These are phyloP conservation scores for Ophiostoma novo-ulmi DNA, from an alignment of 2,329 filamentous ascomycete species.

Conservation along the genomic window DNA sequence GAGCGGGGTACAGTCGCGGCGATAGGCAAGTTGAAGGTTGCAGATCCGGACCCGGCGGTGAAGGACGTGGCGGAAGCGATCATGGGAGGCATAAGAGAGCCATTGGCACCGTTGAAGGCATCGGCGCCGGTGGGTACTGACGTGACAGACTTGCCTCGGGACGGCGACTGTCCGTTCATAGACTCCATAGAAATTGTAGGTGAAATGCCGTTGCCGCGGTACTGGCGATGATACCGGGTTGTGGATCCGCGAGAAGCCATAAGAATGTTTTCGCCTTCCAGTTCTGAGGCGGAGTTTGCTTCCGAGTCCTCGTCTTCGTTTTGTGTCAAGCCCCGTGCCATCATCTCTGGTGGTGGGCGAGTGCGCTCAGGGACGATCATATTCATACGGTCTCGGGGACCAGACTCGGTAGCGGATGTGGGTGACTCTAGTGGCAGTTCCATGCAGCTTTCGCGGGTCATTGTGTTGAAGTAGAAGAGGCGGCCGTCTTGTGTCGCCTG, in stretches of 20 bases:
- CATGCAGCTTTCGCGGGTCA: constrained; percentile 91
- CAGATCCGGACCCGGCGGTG: constrained; percentile 40
- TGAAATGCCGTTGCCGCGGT: constrained; percentile 63
- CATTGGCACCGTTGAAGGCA: constrained; percentile 40
- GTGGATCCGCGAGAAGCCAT: constrained; percentile 63
- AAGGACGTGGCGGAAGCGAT: constrained; percentile 50
- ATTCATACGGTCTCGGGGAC: constrained; percentile 83
- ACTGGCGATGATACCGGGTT: constrained; percentile 61
- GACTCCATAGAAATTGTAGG: constrained; percentile 90
- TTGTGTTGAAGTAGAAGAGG: constrained; percentile 96
- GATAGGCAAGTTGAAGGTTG: constrained; percentile 52
- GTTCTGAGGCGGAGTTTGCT: constrained; percentile 73
- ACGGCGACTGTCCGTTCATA: constrained; percentile 63
- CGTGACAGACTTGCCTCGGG: constrained; percentile 34
- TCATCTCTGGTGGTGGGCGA: constrained; percentile 81
- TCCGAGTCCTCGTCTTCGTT: constrained; percentile 90
- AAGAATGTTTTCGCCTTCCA: constrained; percentile 71
- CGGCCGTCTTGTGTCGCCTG: constrained; percentile 91
- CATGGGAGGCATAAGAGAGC: not conserved
- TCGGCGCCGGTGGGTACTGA: constrained; percentile 51
- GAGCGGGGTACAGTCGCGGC: constrained; percentile 65
- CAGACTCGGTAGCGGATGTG: constrained; percentile 70
- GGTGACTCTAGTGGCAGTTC: constrained; percentile 92
- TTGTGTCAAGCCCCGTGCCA: constrained; percentile 73
- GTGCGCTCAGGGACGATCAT: constrained; percentile 85